Percentiles rank a stretch among this genome's conserved stretches.
These are phyloP conservation scores for Gynostemma pentaphyllum DNA, from an alignment of 306 rosid genomes.

Conservation along the genomic window DNA sequence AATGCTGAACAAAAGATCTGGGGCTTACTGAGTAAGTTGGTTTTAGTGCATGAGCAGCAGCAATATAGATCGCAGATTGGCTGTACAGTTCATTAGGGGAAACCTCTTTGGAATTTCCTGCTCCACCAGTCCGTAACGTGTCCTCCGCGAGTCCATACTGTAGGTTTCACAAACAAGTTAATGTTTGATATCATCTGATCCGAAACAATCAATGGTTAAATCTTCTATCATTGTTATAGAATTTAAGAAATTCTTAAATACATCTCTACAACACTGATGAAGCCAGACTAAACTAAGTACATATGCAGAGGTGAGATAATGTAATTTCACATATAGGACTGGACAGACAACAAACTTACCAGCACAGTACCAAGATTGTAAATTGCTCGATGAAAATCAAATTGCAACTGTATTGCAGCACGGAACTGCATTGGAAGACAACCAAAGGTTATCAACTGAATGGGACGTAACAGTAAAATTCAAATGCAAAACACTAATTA, in stretches of 20 bases:
- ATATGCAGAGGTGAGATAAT: background rate
- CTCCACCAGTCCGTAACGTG: slow-evolving; percentile 86
- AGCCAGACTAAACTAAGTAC: background rate
- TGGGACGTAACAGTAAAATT: background rate
- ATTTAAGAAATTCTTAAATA: background rate
- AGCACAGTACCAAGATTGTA: slow-evolving; percentile 99
- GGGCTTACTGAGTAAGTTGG: slow-evolving; percentile 77
- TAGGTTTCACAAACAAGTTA: slow-evolving; percentile 12
- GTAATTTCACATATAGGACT: slow-evolving; percentile 12
- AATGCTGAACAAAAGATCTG: background rate
- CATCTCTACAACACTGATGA: slow-evolving; percentile 3
- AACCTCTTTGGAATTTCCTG: slow-evolving; percentile 51
- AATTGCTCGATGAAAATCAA: slow-evolving; percentile 98
- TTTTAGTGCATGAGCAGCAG: slow-evolving; percentile 97
- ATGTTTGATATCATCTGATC: background rate
- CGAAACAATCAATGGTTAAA: background rate
- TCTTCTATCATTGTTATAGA: background rate
- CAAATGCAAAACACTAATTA: background rate
- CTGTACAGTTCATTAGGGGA: slow-evolving; percentile 89
- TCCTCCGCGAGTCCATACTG: slow-evolving; percentile 99
- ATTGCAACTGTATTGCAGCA: slow-evolving; percentile 91
- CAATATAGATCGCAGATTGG: slow-evolving; percentile 98
- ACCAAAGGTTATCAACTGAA: slow-evolving; percentile 9
- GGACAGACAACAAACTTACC: slow-evolving; percentile 43
- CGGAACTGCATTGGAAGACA: slow-evolving; percentile 75